Percentiles rank a stretch among this genome's conserved stretches.
phyloP scores from a whole-genome alignment of 176 grass and related monocot genomes.

The Elymus sibiricus region DNA sequence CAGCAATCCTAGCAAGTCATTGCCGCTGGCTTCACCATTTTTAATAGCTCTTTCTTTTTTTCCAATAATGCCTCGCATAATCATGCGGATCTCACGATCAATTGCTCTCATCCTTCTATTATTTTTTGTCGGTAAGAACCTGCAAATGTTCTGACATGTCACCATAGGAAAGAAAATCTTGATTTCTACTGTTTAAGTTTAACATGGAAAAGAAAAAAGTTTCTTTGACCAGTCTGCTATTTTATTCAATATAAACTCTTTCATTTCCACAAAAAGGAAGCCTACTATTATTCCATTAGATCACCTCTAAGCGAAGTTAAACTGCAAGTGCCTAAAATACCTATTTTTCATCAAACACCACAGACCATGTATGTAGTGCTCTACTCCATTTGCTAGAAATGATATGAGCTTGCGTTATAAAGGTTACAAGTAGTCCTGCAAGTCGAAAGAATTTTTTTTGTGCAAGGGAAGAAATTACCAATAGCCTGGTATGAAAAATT shows the following conservation, averaged over 20 bases:
- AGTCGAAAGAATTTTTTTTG: too few relatives aligned
- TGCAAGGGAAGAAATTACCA: slow-evolving; percentile 24
- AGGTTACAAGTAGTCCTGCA: too few relatives aligned
- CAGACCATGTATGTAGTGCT: background rate
- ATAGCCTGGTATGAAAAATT: slow-evolving; percentile 54
- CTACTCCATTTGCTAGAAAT: background rate
- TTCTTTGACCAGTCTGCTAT: background rate
- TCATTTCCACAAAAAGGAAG: background rate
- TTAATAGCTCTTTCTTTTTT: slow-evolving; percentile 48
- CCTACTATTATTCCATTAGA: background rate
- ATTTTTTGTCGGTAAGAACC: slow-evolving; percentile 64
- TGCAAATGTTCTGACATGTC: slow-evolving; percentile 22
- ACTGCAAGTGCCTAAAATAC: background rate
- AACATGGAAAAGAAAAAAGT: background rate
- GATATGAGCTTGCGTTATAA: background rate
- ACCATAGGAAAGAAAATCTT: background rate
- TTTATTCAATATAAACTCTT: background rate
- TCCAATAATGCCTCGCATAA: slow-evolving; percentile 56
- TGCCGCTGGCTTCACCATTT: slow-evolving; percentile 33
- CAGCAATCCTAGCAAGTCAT: slow-evolving; percentile 65
- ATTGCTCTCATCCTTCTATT: slow-evolving; percentile 56
- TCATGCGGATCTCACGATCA: slow-evolving; percentile 22
- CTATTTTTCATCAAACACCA: background rate
- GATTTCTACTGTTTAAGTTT: background rate
- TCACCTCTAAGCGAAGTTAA: background rate